Conservation (phyloP, 306 rosid species). For the Albizia julibrissin region DNA sequence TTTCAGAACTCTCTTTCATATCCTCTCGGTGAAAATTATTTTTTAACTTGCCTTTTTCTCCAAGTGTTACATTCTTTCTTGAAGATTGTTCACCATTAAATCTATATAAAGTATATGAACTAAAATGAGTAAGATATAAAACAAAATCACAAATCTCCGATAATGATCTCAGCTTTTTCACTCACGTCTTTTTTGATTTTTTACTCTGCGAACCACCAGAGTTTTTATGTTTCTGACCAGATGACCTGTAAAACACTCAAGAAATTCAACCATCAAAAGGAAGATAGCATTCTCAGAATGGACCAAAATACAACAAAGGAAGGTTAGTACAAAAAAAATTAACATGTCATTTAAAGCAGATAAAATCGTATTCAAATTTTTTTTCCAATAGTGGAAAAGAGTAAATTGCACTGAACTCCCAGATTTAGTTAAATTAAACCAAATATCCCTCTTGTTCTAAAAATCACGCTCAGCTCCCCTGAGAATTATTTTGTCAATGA, state of each 20-base stretch:
- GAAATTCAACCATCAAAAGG: slow-evolving; percentile 28
- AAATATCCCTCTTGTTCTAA: background rate
- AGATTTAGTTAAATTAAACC: background rate
- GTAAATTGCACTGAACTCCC: background rate
- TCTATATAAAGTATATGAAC: slow-evolving; percentile 45
- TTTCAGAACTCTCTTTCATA: slow-evolving; percentile 67
- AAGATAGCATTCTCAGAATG: slow-evolving; percentile 19
- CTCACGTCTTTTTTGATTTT: slow-evolving; percentile 65
- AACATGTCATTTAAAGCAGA: background rate
- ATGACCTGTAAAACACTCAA: slow-evolving; percentile 48
- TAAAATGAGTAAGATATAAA: slow-evolving; percentile 23
- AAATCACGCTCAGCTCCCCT: background rate
- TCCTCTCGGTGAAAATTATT: slow-evolving; percentile 50
- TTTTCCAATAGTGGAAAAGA: background rate
- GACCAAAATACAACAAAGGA: background rate
- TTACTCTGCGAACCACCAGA: slow-evolving; percentile 45
- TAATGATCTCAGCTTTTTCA: slow-evolving; percentile 20
- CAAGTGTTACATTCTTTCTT: slow-evolving; percentile 47
- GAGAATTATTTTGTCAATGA: background rate
- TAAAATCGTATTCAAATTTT: background rate
- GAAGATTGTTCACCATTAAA: slow-evolving; percentile 66
- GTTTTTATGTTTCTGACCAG: slow-evolving; percentile 49
- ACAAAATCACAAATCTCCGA: slow-evolving; percentile 22
- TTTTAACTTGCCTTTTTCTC: slow-evolving; percentile 44
- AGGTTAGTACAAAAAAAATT: background rate